phyloP scores from a whole-genome alignment of 352 stramenopile genomes.

The Phytophthora agathidicida region DNA sequence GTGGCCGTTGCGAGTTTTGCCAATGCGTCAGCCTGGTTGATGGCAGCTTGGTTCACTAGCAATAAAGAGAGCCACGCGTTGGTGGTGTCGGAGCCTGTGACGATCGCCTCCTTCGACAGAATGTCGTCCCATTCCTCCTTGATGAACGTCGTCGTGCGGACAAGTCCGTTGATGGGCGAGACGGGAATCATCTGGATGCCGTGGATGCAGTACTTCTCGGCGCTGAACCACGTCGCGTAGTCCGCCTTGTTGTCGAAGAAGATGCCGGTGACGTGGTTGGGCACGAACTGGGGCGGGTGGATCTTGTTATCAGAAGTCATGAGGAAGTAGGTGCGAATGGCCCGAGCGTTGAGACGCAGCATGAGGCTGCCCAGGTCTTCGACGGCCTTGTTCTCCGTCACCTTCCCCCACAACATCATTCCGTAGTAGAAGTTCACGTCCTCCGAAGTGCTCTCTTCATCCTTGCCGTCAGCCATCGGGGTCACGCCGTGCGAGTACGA shows the following conservation, averaged over 20 bases:
- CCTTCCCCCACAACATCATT: conserved; percentile 65
- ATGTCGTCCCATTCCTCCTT: too few relatives aligned
- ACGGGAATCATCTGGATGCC: too few relatives aligned
- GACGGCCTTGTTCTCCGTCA: conserved; percentile 44
- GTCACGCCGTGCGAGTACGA: conserved; percentile 71
- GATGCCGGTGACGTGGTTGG: conserved; percentile 68
- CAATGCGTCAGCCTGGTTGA: conserved; percentile 52
- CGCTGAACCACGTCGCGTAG: too few relatives aligned
- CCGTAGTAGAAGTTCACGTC: conserved; percentile 76
- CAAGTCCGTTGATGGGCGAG: too few relatives aligned
- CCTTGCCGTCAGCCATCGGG: conserved; percentile 67
- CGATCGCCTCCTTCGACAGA: too few relatives aligned
- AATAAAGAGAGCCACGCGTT: conserved; percentile 63
- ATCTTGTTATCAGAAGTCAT: conserved; percentile 60
- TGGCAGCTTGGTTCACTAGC: conserved; percentile 54
- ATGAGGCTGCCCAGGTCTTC: conserved; percentile 66
- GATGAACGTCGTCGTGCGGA: too few relatives aligned
- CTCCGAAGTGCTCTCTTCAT: conserved; percentile 63
- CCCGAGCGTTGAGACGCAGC: conserved; percentile 57
- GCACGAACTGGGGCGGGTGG: conserved; percentile 54
- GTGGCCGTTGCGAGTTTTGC: conserved; percentile 11
- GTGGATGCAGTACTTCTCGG: too few relatives aligned
- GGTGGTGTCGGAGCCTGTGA: too few relatives aligned
- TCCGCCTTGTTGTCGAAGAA: too few relatives aligned
- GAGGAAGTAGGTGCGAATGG: conserved; percentile 66